Base-by-base conservation (phyloP, 192 early-diverging fungal species). In the Backusella psychrophila region DNA sequence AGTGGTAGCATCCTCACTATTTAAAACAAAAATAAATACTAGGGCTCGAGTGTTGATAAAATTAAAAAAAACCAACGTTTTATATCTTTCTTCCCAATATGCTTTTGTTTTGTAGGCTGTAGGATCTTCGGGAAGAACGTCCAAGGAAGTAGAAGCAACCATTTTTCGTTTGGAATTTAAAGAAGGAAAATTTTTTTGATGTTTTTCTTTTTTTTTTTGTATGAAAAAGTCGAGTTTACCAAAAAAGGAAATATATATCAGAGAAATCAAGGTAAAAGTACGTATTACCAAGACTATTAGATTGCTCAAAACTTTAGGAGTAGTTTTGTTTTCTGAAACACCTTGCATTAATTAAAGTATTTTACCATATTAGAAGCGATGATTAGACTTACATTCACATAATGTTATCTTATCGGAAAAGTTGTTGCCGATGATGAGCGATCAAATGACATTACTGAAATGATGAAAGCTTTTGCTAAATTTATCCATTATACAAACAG, bases 51-150 rank as follows among this genome's bases (percentile, higher is more conserved):
- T 38, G 36, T 46, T 71, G 59, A 3, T 29, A 29, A 63, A 26
- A 26, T 29, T 14, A n/a, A 49, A 8, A 75, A n/a, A 49, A 8
- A 75, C 81, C 76, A 85, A 85, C 82, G 86, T 80, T 73, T 80
- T 36, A 65, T 92, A 90, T 33, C 87, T 87, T 79, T 86, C 81
- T 53, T 94, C 90, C 94, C 94, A 96, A 84, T 95, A 96, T 72
- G 91, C 88, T 66, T 86, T 81, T 56, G 89, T 91, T 31, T 89
- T 92, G 78, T 95, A 96, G 52, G 89, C 90, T 41, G 87, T 86
- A 42, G 90, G 90, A 72, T 88, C 84, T n/a, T 84, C 83, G 15
- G 92, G 91, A 23, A 93, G 80, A 41, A 83, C 82, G 23, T 83
- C 63, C 39, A 77, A 67, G 1, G 78, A 80, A 21, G 82, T 83